Percentiles rank a stretch among this genome's conserved stretches.
Evolutionary conservation across 1,284 basidiomycete species (phyloP).

Genomic region (Sanghuangporus baumii): DNA sequence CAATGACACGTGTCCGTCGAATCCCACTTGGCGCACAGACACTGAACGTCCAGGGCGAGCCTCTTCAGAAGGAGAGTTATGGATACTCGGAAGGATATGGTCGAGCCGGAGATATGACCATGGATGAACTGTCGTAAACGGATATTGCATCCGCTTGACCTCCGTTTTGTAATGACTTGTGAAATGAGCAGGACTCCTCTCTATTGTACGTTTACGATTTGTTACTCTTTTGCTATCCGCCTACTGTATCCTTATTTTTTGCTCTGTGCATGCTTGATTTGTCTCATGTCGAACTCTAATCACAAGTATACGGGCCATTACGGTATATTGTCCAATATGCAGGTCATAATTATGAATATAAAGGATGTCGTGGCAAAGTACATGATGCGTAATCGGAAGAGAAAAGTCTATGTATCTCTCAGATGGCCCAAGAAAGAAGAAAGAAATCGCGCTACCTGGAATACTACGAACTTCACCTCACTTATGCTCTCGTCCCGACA

Average conservation of each 20-base stretch:
- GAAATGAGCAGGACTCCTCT: background rate
- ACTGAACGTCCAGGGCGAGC: background rate
- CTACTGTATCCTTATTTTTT: background rate
- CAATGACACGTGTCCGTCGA: slow-evolving; percentile 55
- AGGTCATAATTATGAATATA: background rate
- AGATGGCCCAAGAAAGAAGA: background rate
- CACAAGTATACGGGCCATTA: background rate
- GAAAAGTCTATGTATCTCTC: background rate
- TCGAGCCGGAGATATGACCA: slow-evolving; percentile 10
- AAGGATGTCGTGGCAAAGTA: background rate
- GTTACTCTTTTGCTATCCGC: background rate
- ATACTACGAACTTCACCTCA: background rate
- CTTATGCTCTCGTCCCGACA: background rate
- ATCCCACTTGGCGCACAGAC: slow-evolving; percentile 39
- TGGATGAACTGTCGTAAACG: slow-evolving; percentile 12
- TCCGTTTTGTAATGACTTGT: background rate
- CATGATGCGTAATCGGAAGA: background rate
- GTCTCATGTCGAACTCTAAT: background rate
- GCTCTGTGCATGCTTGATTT: background rate
- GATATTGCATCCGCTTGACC: too few relatives aligned
- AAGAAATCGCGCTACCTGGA: background rate
- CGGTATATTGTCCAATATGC: background rate
- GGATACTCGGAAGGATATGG: background rate
- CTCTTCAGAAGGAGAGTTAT: background rate
- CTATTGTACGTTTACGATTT: background rate